Evolutionary conservation across 2,329 filamentous ascomycete species (phyloP), one percentile per base, ranked within the genome.

Genomic region (Xylariaceae sp.): DNA sequence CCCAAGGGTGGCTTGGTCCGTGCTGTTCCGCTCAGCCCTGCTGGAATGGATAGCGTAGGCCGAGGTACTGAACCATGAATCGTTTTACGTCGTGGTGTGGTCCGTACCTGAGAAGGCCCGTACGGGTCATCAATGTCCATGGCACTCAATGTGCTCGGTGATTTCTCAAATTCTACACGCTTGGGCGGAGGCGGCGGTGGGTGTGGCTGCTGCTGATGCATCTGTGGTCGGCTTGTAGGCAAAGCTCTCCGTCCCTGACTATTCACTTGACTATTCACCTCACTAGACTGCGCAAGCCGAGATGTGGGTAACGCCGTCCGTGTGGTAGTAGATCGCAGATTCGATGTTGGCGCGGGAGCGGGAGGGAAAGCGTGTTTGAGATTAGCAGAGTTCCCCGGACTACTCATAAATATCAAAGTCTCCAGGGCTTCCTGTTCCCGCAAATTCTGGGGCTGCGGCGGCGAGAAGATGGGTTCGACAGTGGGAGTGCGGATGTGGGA

Each of bases 391-490:
- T 90, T 89, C 13, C 87, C 87, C 0, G 88, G 88, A 63, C 87
- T 90, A 68, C 89, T 91, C 85, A 94, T 88, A 69, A 92, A 92
- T 30, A 93, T 77, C 23, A 94, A 75, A 0, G 88, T 88, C 70
- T 92, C 89, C 51, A 93, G 85, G 4, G 90, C 90, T 68, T 93
- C 90, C 69, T 92, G 88, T 70, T 94, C 90, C 55, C 88, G 83
- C 7, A 83, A 76, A 18, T 85, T 85, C 63, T 89, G 87, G 58
- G 86, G 87, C 63, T 89, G 87, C 58, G 86, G 87, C 0, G 87
- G 86, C 35, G 88, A 89, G 62, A 86, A 85, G 3, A 86, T 82
- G 6, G 82, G 78, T 56, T 83, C 80, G 17, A 74, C 72, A 54
- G 72, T 74, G 51, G 74, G 74, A 18, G 74, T 74, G 11, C 71